phyloP scores from a whole-genome alignment of 148 eudicot genomes.

The Amaranthus palmeri region DNA sequence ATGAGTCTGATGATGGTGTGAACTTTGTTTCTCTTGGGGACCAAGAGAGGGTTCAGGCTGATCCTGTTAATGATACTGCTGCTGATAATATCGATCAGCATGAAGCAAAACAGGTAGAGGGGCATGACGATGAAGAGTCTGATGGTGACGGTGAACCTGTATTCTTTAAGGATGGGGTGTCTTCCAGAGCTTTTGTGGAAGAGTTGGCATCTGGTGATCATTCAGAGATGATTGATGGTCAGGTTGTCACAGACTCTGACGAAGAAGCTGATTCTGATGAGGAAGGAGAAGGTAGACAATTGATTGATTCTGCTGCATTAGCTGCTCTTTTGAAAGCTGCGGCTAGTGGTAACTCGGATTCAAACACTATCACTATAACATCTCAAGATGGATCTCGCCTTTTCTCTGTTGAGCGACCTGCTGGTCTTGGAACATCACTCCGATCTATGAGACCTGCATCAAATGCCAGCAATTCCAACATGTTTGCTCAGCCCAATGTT shows the following conservation, averaged over 20 bases:
- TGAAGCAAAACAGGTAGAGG: conserved; percentile 41
- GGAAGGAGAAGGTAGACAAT: conserved; percentile 72
- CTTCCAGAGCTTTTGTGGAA: conserved; percentile 63
- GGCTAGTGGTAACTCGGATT: conserved; percentile 55
- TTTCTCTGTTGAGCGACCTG: conserved; percentile 94
- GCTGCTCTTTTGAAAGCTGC: conserved; percentile 94
- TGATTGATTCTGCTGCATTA: conserved; percentile 86
- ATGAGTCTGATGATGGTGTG: conserved; percentile 23
- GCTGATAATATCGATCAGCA: conserved; percentile 19
- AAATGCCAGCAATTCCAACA: conserved; percentile 39
- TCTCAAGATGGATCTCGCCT: conserved; percentile 87
- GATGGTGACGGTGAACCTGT: conserved; percentile 62
- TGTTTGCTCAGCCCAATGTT: conserved; percentile 40
- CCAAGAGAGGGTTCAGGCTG: conserved; percentile 25
- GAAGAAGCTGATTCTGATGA: conserved; percentile 85
- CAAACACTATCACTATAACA: conserved; percentile 58
- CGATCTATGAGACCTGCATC: conserved; percentile 55
- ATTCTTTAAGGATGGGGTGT: conserved; percentile 58
- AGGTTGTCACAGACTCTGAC: conserved; percentile 75
- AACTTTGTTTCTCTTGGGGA: conserved; percentile 21
- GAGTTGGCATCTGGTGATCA: conserved; percentile 58
- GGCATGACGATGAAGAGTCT: conserved; percentile 36
- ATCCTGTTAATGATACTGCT: conserved; percentile 12
- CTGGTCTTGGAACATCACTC: conserved; percentile 78
- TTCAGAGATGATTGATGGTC: conserved; percentile 59